Base-by-base conservation (phyloP, 768 basidiomycete species). In the Lactarius vividus region DNA sequence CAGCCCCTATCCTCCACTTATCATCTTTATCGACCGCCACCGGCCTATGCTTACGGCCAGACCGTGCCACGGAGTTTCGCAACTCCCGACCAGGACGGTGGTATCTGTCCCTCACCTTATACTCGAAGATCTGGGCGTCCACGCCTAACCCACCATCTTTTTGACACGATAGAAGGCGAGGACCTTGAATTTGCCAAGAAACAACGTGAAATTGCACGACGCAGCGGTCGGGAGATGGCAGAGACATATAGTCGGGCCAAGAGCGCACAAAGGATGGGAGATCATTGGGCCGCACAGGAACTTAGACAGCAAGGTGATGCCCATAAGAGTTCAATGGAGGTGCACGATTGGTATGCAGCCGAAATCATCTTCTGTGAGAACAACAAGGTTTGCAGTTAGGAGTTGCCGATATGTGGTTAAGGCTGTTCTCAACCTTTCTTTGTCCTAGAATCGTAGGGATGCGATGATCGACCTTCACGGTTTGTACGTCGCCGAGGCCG, bases 381-480 rank as follows among this genome's bases (percentile, higher is more conserved):
- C 11, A 67, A 67, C 49, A 57, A 67, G 66, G 66, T 67, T 52
- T 16, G 60, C 2, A 1, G 5, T n/a, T 15, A 39, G n/a, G 11
- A 46, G 42, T n/a, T 40, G 10, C 40, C 37, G n/a, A 39, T 33
- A 15, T 37, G 10, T 46, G 44, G 10, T 40, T 0, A n/a, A 28
- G 6, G 11, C 40, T 46, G 33, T 52, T 16, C 61, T 53, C 29
- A 62, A 42, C 31, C 8, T 52, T 8, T 26, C 15, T 57, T 37
- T 49, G 20, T 49, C 15, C 31, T 23, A 67, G 66, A 33, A 18
- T 39, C 40, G 33, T 28, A 16, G 13, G 33, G 20, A 59, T 28
- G 57, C 57, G 16, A 37, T 9, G 13, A 31, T 67, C n/a, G 66
- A 67, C 40, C 57, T 67, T 15, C 61, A 67, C 16, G 57, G 40